A percentile compares a stretch with the other conserved stretches of the same genome.
Conservation (phyloP, 257 asterid species). For the Solanum etuberosum region DNA sequence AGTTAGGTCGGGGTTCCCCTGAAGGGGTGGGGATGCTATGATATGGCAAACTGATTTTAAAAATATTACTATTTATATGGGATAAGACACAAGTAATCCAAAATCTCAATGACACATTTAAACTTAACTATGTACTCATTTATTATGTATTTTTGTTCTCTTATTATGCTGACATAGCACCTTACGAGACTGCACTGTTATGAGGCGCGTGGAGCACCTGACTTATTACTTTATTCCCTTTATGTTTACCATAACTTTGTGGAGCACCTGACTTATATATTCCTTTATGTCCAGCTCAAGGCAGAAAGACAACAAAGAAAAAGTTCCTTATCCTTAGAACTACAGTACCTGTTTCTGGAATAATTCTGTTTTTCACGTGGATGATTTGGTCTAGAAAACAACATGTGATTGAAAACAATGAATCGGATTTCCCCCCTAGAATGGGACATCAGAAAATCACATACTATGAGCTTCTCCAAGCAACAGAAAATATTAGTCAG, state of each 20-base stretch:
- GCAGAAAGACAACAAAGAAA: neutral
- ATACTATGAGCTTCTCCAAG: constrained; percentile 11
- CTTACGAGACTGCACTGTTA: too few species aligned
- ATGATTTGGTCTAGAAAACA: constrained; percentile 2
- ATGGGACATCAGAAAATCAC: constrained; percentile 7
- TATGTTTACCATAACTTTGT: neutral
- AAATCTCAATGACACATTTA: too few species aligned
- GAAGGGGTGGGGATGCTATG: neutral
- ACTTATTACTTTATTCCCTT: too few species aligned
- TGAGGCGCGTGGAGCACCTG: too few species aligned
- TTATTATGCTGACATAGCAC: too few species aligned
- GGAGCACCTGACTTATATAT: constrained; percentile 16
- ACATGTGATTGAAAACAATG: neutral
- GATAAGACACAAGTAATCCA: too few species aligned
- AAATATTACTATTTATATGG: too few species aligned
- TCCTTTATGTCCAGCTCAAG: constrained; percentile 7
- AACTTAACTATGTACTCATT: too few species aligned
- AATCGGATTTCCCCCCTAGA: neutral
- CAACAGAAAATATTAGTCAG: constrained; percentile 16
- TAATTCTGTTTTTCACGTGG: constrained; percentile 4
- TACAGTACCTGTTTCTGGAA: constrained; percentile 8
- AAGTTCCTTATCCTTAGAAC: constrained; percentile 6
- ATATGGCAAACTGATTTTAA: too few species aligned
- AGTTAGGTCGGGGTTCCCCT: too few species aligned
- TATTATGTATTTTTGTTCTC: too few species aligned